Percentiles rank a stretch among this genome's conserved stretches.
Evolutionary conservation across 371 early-diverging fungal species (phyloP).

Genomic region (Mucor ambiguus): DNA sequence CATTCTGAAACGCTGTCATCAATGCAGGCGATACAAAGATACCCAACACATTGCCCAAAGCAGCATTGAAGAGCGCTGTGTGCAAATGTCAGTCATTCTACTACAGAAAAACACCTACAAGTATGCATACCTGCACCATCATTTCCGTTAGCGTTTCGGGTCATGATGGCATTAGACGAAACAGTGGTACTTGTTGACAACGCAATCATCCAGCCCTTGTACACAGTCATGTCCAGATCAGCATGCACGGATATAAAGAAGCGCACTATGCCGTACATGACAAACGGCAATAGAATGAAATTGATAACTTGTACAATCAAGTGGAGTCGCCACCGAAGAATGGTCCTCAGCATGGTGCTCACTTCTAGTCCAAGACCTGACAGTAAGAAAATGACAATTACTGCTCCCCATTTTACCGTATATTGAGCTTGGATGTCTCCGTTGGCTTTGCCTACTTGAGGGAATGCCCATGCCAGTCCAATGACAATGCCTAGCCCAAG

Average conservation of each 20-base stretch:
- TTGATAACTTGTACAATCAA: conserved; percentile 66
- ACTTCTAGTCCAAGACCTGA: conserved; percentile 73
- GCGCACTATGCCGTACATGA: conserved; percentile 60
- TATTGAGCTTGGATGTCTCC: conserved; percentile 70
- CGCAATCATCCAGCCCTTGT: conserved; percentile 71
- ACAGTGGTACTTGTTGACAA: conserved; percentile 76
- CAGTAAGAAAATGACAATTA: conserved; percentile 70
- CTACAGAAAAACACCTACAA: too few species aligned
- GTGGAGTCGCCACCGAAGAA: conserved; percentile 66
- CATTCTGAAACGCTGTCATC: conserved; percentile 53
- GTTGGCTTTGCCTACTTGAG: conserved; percentile 61
- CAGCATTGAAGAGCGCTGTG: conserved; percentile 68
- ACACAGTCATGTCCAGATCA: conserved; percentile 52
- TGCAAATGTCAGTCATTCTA: not conserved
- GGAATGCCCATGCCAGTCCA: conserved; percentile 67
- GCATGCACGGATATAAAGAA: conserved; percentile 53
- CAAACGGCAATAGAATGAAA: conserved; percentile 62
- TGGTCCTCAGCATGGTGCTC: conserved; percentile 55
- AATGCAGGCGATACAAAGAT: conserved; percentile 73
- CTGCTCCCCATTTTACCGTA: conserved; percentile 68
- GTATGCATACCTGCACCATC: conserved; percentile 53
- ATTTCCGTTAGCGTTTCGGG: conserved; percentile 70
- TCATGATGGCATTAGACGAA: conserved; percentile 81
- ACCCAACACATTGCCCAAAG: conserved; percentile 68
- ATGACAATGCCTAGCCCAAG: conserved; percentile 66